phyloP scores from a whole-genome alignment of 352 stramenopile species.

The Peronospora farinosa region DNA sequence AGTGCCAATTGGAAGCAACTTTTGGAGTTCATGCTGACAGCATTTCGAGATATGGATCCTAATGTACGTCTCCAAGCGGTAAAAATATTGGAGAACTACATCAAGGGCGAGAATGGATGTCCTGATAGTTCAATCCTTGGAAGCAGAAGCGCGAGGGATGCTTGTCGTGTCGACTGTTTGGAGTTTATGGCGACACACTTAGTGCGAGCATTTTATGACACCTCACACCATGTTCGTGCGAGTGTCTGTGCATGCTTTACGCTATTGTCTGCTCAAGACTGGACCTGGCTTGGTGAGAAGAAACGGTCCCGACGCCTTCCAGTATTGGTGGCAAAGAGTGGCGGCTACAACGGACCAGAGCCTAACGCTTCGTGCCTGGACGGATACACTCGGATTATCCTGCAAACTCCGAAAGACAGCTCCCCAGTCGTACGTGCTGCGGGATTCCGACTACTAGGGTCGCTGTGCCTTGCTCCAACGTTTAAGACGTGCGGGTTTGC shows the following conservation, averaged over 20 bases:
- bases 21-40: conserved; percentile 69
- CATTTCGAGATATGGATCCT: conserved; percentile 79
- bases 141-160: not conserved
- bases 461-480: conserved; percentile 55
- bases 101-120: conserved; percentile 53
- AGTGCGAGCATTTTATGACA: conserved; percentile 77
- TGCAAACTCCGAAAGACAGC: conserved; percentile 71
- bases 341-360: conserved; percentile 21
- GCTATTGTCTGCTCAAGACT: conserved; percentile 62
- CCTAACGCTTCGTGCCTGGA: conserved; percentile 42
- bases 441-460: conserved; percentile 72
- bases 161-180: conserved; percentile 45
- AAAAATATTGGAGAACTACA: conserved; percentile 86
- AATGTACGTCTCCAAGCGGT: conserved; percentile 83
- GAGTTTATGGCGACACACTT: conserved; percentile 77
- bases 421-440: conserved; percentile 76
- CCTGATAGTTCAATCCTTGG: conserved; percentile 2
- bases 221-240: conserved; percentile 78
- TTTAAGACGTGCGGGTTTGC: conserved; percentile 78
- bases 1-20: conserved; percentile 62
- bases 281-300: conserved; percentile 46
- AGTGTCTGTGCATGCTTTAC: conserved; percentile 86
- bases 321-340: conserved; percentile 30
- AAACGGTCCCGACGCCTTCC: conserved; percentile 32
- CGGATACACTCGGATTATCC: conserved; percentile 63